Base-by-base conservation (phyloP, 352 stramenopile species). In the Thalassiosira ordinaria region DNA sequence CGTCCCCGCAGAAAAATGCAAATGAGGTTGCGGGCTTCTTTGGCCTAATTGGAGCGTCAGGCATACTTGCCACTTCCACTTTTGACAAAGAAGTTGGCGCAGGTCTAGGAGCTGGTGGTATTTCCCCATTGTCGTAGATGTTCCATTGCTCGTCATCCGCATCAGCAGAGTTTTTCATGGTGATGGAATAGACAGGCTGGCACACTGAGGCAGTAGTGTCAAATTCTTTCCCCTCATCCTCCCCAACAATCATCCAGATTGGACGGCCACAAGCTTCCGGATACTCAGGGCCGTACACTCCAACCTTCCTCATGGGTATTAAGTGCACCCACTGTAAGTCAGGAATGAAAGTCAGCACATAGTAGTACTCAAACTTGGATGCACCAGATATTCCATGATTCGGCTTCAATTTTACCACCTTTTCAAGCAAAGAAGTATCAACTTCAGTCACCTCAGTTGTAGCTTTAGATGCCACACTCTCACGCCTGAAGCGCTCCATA, bases 271-370 rank as follows among this genome's bases (percentile, higher is more conserved):
- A 20, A 8, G 73, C 71, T 46, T 86, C 78, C 16, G 85, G 82
- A 27, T 87, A 70, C n/a, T 93, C 84, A 9, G 56, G 26, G 49
- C 81, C 78, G 74, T 92, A 95, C 2, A 78, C 35, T 13, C 91
- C 91, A 52, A 81, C 79, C 60, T 84, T 75, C 60, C 77, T 74
- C 82, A 96, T 88, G 6, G 91, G 91, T 9, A 86, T 90, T 2
- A 96, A 68, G 57, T 93, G 88, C 47, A 86, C 92, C 89, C 89
- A 96, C 26, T 91, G 80, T 2, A 95, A 74, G 80, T 96, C 91
- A 11, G 89, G 90, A 65, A 96, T 92, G 62, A 89, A 96, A 0
- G 90, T 95, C 27, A 94, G 51, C 7, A 95, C 91, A 75, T 89
- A 92, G 57, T 68, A 91, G 60, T 86, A 91, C 14, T 85, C 47